These are phyloP conservation scores for Cytospora mali DNA, from an alignment of 2,329 filamentous ascomycete species.

Conservation along the genomic window DNA sequence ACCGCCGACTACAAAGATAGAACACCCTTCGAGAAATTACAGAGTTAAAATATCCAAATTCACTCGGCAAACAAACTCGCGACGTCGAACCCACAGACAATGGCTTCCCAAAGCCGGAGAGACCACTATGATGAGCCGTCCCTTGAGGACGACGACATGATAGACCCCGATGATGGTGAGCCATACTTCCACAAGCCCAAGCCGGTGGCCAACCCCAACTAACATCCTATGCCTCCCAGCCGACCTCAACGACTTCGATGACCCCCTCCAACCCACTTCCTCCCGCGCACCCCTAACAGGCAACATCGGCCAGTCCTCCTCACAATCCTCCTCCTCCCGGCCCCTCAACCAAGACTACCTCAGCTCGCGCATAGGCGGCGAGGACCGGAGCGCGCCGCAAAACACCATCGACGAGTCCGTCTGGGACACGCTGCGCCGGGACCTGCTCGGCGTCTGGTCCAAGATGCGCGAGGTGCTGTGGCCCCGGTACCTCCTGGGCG, in stretches of 20 bases:
- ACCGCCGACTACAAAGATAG: not conserved
- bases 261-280: constrained; percentile 70
- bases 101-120: constrained; percentile 51
- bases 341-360: constrained; percentile 77
- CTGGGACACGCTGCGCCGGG: constrained; percentile 94
- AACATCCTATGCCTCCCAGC: constrained; percentile 48
- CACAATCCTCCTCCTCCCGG: constrained; percentile 53
- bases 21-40: not conserved
- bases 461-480: constrained; percentile 98
- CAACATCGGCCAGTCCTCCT: constrained; percentile 67
- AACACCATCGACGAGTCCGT: constrained; percentile 98
- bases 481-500: constrained; percentile 85
- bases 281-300: constrained; percentile 81
- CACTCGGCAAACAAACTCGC: not conserved
- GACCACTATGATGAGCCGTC: constrained; percentile 65
- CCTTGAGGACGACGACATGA: constrained; percentile 66
- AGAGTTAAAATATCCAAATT: not conserved
- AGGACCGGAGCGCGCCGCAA: constrained; percentile 84
- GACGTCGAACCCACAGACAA: constrained; percentile 34
- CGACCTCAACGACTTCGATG: constrained; percentile 90
- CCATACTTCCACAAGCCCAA: constrained; percentile 7
- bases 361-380: constrained; percentile 86
- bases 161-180: constrained; percentile 78
- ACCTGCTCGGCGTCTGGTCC: constrained; percentile 91
- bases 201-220: not conserved